These are phyloP conservation scores for Sporothrix phasma DNA, from an alignment of 2,329 filamentous ascomycete genomes.

Conservation along the genomic window DNA sequence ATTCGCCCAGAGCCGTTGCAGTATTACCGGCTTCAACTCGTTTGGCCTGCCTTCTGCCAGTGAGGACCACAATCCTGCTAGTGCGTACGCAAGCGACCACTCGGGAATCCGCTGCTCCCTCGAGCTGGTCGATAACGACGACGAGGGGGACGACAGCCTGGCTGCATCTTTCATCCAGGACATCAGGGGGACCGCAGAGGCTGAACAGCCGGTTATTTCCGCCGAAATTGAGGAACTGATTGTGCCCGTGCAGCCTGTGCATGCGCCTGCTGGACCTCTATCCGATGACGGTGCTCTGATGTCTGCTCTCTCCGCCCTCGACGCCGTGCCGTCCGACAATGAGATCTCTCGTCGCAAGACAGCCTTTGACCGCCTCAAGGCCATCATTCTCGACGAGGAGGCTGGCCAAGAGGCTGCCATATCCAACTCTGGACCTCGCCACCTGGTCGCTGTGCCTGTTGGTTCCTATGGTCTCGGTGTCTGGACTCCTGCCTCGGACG, in stretches of 20 bases:
- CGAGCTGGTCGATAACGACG: conserved; percentile 15
- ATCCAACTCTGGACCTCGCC: conserved; percentile 19
- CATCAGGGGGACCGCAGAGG: background rate
- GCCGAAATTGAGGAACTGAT: conserved; percentile 21
- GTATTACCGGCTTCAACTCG: conserved; percentile 41
- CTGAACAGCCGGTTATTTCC: conserved; percentile 3
- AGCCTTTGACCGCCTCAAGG: conserved; percentile 17
- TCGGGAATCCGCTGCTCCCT: conserved; percentile 45
- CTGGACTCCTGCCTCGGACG: conserved; percentile 50
- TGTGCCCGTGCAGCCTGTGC: conserved; percentile 27
- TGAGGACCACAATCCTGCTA: conserved; percentile 12
- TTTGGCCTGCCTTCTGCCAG: conserved; percentile 39
- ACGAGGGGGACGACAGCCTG: background rate
- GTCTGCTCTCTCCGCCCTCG: conserved; percentile 28
- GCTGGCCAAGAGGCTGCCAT: background rate
- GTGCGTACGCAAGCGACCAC: conserved; percentile 42
- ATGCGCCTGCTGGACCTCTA: conserved; percentile 25
- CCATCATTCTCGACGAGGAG: conserved; percentile 2
- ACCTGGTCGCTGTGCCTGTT: conserved; percentile 48
- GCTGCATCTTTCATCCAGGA: background rate
- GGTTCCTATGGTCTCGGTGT: conserved; percentile 56
- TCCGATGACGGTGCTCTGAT: conserved; percentile 28
- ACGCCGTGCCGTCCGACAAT: conserved; percentile 36
- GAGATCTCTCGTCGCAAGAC: conserved; percentile 27
- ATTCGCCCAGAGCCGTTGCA: conserved; percentile 28